Percentiles rank a stretch among this genome's conserved stretches.
phyloP scores from a whole-genome alignment of 768 basidiomycete genomes.

The Strobilomyces dryophilus region DNA sequence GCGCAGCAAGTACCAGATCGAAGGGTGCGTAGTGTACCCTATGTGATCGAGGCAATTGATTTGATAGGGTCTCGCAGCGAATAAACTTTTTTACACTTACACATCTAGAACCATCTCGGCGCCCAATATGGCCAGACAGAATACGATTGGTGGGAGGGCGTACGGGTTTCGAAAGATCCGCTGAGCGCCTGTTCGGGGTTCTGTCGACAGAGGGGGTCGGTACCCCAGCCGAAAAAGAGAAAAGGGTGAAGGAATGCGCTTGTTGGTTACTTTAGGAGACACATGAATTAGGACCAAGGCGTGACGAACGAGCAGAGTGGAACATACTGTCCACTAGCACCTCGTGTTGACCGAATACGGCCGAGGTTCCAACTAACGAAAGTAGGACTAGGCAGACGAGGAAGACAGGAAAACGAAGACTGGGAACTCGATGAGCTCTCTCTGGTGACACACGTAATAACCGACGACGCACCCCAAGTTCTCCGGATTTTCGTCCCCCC shows the following conservation, averaged over 20 bases:
- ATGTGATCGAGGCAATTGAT: not conserved
- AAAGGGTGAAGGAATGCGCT: slow-evolving; percentile 53
- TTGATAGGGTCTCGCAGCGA: not conserved
- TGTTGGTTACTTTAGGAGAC: slow-evolving; percentile 48
- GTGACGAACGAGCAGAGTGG: not conserved
- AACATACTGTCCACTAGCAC: slow-evolving; percentile 61
- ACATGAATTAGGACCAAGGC: slow-evolving; percentile 2
- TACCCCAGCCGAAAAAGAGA: slow-evolving; percentile 38
- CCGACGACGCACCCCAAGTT: slow-evolving; percentile 36
- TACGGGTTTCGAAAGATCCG: slow-evolving; percentile 70
- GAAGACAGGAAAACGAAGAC: slow-evolving; percentile 66
- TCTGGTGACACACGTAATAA: not conserved
- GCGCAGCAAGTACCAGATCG: slow-evolving; percentile 82
- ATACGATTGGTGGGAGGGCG: slow-evolving; percentile 57
- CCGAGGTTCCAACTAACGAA: slow-evolving; percentile 53
- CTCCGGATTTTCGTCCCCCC: slow-evolving; percentile 49
- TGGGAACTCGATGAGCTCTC: slow-evolving; percentile 14
- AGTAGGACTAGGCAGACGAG: slow-evolving; percentile 53
- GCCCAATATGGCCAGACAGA: slow-evolving; percentile 50
- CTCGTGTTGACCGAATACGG: slow-evolving; percentile 58
- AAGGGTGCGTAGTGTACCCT: slow-evolving; percentile 58
- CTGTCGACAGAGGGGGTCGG: slow-evolving; percentile 3
- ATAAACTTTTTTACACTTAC: slow-evolving; percentile 39
- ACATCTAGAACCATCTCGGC: slow-evolving; percentile 51
- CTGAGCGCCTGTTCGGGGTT: slow-evolving; percentile 6